A percentile compares a stretch with the other conserved stretches of the same genome.
Conservation (phyloP, 2,329 filamentous ascomycete species). For the Aspergillus transmontanensis region DNA sequence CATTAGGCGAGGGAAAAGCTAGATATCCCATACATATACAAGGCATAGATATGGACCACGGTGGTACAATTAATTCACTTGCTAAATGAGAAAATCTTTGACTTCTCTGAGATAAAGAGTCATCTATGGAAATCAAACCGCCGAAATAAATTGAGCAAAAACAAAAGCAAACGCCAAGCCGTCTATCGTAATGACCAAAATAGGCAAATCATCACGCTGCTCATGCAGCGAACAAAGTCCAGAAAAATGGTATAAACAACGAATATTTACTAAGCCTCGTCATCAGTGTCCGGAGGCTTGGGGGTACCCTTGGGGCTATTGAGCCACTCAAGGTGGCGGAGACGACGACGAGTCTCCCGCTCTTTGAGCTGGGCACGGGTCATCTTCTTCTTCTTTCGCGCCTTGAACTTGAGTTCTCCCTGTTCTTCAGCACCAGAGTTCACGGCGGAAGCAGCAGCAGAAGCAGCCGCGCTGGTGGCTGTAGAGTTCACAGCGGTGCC, state of each 20-base stretch:
- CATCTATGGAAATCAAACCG: neutral
- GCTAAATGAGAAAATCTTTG: neutral
- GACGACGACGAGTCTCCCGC: constrained; percentile 78
- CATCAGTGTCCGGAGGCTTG: constrained; percentile 74
- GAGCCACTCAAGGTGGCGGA: constrained; percentile 80
- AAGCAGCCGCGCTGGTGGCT: constrained; percentile 60
- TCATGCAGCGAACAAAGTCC: neutral
- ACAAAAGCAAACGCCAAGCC: neutral
- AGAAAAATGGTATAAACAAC: constrained; percentile 6
- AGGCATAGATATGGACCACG: neutral
- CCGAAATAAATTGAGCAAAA: neutral
- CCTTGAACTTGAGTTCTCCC: constrained; percentile 79
- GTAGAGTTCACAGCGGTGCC: constrained; percentile 50
- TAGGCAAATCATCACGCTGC: neutral
- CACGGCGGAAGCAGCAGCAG: constrained; percentile 65
- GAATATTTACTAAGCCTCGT: constrained; percentile 56
- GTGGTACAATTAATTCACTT: neutral
- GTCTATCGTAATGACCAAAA: constrained; percentile 5
- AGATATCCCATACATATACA: neutral
- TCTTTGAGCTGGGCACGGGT: constrained; percentile 97
- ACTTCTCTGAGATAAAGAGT: neutral
- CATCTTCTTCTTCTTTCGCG: constrained; percentile 97
- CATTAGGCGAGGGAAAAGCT: neutral
- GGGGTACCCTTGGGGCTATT: constrained; percentile 84
- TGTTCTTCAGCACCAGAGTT: constrained; percentile 85